These are phyloP conservation scores for Podila clonocystis DNA, from an alignment of 192 early-diverging fungal genomes.

Conservation along the genomic window DNA sequence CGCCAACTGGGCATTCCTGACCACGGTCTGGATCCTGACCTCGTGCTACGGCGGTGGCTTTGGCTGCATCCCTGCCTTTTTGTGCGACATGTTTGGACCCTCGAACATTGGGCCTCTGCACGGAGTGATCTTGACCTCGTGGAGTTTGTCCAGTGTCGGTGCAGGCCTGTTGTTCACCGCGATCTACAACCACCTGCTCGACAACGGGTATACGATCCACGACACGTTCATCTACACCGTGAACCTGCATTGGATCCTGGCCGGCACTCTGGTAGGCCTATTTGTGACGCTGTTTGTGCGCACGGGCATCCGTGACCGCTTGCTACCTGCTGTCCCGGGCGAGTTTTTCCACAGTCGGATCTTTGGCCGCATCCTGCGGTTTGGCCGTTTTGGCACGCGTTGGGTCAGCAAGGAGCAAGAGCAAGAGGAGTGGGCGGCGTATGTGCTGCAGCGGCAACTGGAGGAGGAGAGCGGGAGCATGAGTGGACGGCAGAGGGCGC, in stretches of 20 bases:
- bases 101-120: constrained; percentile 79
- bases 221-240: constrained; percentile 62
- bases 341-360: constrained; percentile 69
- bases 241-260: constrained; percentile 81
- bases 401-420: constrained; percentile 43
- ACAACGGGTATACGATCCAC: constrained; percentile 58
- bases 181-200: constrained; percentile 60
- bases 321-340: constrained; percentile 67
- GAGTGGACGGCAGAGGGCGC: not conserved
- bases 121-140: constrained; percentile 79
- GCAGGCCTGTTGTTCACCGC: constrained; percentile 78
- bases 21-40: constrained; percentile 69
- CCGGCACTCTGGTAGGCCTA: constrained; percentile 64
- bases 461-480: constrained; percentile 21
- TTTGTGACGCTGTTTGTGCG: constrained; percentile 68
- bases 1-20: constrained; percentile 66
- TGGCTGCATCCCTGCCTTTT: constrained; percentile 76
- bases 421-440: constrained; percentile 23
- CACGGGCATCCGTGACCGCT: constrained; percentile 69
- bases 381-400: constrained; percentile 51
- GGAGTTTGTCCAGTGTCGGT: constrained; percentile 76
- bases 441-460: constrained; percentile 33
- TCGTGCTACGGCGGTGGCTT: constrained; percentile 83
- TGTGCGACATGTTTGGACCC: constrained; percentile 82
- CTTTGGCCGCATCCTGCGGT: constrained; percentile 62